These are phyloP conservation scores for Septoria linicola DNA, from an alignment of 2,329 filamentous ascomycete genomes.

Conservation along the genomic window DNA sequence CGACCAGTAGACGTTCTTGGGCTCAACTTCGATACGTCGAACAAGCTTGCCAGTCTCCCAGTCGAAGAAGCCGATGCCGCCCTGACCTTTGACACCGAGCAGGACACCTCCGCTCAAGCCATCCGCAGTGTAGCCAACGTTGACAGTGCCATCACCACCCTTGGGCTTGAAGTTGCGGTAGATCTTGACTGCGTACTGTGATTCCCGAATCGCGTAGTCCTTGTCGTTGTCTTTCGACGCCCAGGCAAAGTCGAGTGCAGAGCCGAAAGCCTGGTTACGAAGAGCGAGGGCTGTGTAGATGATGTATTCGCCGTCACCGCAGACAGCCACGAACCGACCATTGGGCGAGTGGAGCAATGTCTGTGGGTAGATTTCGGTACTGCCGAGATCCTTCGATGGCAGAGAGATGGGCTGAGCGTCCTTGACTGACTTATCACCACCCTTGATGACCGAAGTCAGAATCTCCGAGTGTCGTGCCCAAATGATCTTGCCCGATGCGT, in stretches of 20 bases:
- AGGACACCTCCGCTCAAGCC: conserved; percentile 85
- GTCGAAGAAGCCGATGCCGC: conserved; percentile 93
- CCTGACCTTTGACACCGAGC: conserved; percentile 90
- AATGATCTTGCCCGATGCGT: conserved; percentile 89
- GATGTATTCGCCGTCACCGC: conserved; percentile 97
- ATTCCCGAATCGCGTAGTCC: conserved; percentile 96
- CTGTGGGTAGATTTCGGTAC: conserved; percentile 94
- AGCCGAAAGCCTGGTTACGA: conserved; percentile 96
- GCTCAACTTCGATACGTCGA: conserved; percentile 81
- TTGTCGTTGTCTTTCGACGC: conserved; percentile 96
- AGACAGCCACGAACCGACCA: conserved; percentile 82
- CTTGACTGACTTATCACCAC: conserved; percentile 77
- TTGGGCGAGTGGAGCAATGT: conserved; percentile 95
- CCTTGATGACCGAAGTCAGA: conserved; percentile 91
- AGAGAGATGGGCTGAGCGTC: conserved; percentile 84
- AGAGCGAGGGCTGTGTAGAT: conserved; percentile 96
- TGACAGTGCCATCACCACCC: conserved; percentile 66
- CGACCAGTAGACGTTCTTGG: conserved; percentile 84
- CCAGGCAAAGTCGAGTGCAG: conserved; percentile 95
- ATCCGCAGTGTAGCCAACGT: conserved; percentile 93
- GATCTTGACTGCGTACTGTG: conserved; percentile 88
- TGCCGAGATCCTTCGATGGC: conserved; percentile 90
- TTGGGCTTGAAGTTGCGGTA: conserved; percentile 98
- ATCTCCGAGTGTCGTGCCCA: conserved; percentile 96
- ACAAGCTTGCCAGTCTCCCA: conserved; percentile 89